A percentile compares a stretch with the other conserved stretches of the same genome.
phyloP scores from a whole-genome alignment of 345 rosid species.

The Physaria fendleri region DNA sequence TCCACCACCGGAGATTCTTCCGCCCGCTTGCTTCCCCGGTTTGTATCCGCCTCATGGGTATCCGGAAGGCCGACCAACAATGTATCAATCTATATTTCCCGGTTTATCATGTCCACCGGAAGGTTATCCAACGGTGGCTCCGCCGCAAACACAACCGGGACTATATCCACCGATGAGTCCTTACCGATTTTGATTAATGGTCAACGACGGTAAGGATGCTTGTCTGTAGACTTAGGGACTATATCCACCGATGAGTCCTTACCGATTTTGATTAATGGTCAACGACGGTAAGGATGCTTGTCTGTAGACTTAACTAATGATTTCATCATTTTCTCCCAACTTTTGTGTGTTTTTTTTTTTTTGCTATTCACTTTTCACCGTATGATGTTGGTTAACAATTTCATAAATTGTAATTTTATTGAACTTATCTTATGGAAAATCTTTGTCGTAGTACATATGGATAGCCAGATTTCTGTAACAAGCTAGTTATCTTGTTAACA shows the following conservation, averaged over 20 bases:
- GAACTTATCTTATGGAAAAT: background rate
- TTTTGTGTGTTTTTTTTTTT: background rate
- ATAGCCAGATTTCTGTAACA: no score
- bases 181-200: slow-evolving; percentile 8
- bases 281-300: background rate
- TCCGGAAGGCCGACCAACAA: background rate
- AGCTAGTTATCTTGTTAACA: background rate
- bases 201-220: background rate
- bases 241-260: slow-evolving; percentile 26
- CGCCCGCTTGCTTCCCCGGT: slow-evolving; percentile 6
- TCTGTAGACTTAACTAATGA: background rate
- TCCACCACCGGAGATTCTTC: slow-evolving; percentile 15
- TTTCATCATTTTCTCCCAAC: background rate
- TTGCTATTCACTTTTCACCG: no score
- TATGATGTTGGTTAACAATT: background rate
- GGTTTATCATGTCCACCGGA: slow-evolving; percentile 25
- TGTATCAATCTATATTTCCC: slow-evolving; percentile 6
- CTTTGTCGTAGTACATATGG: background rate
- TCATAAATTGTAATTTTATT: background rate
- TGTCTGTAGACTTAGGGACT: background rate
- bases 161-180: slow-evolving; percentile 24
- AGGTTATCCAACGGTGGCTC: slow-evolving; percentile 19
- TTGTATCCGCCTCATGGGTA: slow-evolving; percentile 15
- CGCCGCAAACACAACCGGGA: slow-evolving; percentile 11
- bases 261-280: slow-evolving; percentile 8